Evolutionary conservation across 345 rosid species (phyloP).

Genomic region (Hevea brasiliensis): DNA sequence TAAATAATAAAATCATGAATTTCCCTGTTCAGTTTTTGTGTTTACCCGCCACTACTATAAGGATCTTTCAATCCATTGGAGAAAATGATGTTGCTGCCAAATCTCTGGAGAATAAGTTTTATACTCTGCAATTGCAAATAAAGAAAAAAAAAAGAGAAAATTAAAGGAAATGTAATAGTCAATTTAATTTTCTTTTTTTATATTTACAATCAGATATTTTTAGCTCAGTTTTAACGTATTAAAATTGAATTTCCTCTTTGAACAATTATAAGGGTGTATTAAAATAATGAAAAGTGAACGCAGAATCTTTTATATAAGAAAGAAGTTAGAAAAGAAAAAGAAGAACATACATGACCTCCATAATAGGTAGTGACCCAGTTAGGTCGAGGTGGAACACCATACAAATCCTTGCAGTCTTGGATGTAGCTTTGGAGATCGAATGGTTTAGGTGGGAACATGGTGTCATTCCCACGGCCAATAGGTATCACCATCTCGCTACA

Average conservation of each 20-base stretch:
- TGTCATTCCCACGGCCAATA: slow-evolving; percentile 27
- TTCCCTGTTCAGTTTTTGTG: no score
- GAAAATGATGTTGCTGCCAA: slow-evolving; percentile 48
- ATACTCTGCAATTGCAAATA: slow-evolving; percentile 31
- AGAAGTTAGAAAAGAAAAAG: no score
- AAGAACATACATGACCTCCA: slow-evolving; percentile 44
- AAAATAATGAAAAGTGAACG: no score
- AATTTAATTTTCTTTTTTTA: no score
- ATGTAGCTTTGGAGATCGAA: slow-evolving; percentile 19
- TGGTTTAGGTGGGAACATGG: slow-evolving; percentile 40
- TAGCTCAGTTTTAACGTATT: no score
- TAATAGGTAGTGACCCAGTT: slow-evolving; percentile 56
- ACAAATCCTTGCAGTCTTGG: not conserved
- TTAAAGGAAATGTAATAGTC: no score
- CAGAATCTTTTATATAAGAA: no score
- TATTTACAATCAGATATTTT: no score
- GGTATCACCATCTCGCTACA: slow-evolving; percentile 64
- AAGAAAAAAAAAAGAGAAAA: not conserved
- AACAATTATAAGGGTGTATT: no score
- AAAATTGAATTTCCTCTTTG: no score
- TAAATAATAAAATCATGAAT: not conserved
- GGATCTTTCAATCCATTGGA: slow-evolving; percentile 51
- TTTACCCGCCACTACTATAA: slow-evolving; percentile 47
- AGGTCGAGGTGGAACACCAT: slow-evolving; percentile 47
- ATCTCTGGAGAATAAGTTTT: slow-evolving; percentile 36